A percentile compares a stretch with the other conserved stretches of the same genome.
phyloP scores from a whole-genome alignment of 2,329 filamentous ascomycete species.

The Botrytis galanthina region DNA sequence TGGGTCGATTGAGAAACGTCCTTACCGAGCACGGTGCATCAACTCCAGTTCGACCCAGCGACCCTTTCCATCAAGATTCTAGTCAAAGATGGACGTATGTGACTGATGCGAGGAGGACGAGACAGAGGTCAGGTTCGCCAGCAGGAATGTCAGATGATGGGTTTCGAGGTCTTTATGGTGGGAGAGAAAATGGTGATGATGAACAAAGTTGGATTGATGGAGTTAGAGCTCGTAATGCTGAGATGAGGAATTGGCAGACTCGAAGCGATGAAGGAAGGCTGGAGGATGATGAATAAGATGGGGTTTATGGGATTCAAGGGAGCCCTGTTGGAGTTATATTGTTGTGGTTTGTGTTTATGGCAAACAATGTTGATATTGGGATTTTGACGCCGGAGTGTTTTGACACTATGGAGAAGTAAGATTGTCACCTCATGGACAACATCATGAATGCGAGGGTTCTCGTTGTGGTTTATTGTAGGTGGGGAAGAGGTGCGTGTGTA shows the following conservation, averaged over 20 bases:
- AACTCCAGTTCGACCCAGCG: background rate
- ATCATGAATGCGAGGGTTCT: background rate
- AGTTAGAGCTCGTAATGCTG: conserved; percentile 40
- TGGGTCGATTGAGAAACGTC: conserved; percentile 16
- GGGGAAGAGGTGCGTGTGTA: background rate
- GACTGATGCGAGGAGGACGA: background rate
- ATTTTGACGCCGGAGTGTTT: background rate
- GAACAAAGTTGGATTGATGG: conserved; percentile 36
- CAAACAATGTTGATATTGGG: background rate
- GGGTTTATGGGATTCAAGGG: conserved; percentile 6
- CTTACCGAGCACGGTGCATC: background rate
- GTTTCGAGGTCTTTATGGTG: conserved; percentile 48
- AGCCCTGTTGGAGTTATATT: background rate
- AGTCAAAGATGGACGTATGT: conserved; percentile 4
- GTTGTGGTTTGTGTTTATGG: background rate
- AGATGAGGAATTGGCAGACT: conserved; percentile 22
- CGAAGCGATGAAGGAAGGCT: conserved; percentile 28
- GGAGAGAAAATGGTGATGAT: conserved; percentile 49
- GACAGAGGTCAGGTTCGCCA: conserved; percentile 37
- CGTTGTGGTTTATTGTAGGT: background rate
- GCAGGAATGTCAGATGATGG: conserved; percentile 44
- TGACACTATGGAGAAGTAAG: background rate
- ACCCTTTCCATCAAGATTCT: conserved; percentile 1
- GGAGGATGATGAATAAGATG: conserved; percentile 33
- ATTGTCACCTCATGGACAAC: background rate